These are phyloP conservation scores for Leucosporidium scottii DNA, from an alignment of 768 basidiomycete species.

Conservation along the genomic window DNA sequence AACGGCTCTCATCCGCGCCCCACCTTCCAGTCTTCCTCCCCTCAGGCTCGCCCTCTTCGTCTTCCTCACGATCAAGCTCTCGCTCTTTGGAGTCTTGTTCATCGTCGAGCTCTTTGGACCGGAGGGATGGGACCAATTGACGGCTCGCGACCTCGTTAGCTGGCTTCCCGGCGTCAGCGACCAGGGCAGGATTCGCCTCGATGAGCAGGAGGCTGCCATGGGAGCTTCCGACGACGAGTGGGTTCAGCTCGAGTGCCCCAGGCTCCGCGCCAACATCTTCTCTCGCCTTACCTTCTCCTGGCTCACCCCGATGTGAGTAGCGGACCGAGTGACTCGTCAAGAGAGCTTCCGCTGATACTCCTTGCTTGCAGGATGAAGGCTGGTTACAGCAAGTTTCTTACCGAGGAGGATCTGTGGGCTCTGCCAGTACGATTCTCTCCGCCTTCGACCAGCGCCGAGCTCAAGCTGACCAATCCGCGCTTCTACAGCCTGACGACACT, in stretches of 20 bases:
- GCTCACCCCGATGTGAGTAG: slow-evolving; percentile 64
- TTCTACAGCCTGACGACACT: slow-evolving; percentile 54
- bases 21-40: slow-evolving; percentile 36
- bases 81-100: slow-evolving; percentile 52
- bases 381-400: slow-evolving; percentile 53
- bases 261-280: slow-evolving; percentile 38
- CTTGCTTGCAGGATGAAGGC: slow-evolving; percentile 37
- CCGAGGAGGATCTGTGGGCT: slow-evolving; percentile 77
- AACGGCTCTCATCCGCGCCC: slow-evolving; percentile 45
- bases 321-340: too few species aligned
- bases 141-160: slow-evolving; percentile 36
- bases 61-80: slow-evolving; percentile 44
- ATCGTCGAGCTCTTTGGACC: slow-evolving; percentile 64
- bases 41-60: slow-evolving; percentile 37
- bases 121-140: slow-evolving; percentile 42
- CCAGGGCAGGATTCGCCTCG: slow-evolving; percentile 22
- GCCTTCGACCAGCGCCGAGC: background rate
- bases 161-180: slow-evolving; percentile 29
- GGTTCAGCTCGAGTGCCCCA: slow-evolving; percentile 27
- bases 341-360: too few species aligned
- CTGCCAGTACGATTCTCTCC: slow-evolving; percentile 41
- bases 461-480: background rate
- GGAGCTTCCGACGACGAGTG: slow-evolving; percentile 11
- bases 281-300: slow-evolving; percentile 61
- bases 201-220: slow-evolving; percentile 9